Evolutionary conservation across 2,329 filamentous ascomycete genomes (phyloP), one percentile per base, ranked within the genome.

Genomic region (Trichoderma cornu-damae): DNA sequence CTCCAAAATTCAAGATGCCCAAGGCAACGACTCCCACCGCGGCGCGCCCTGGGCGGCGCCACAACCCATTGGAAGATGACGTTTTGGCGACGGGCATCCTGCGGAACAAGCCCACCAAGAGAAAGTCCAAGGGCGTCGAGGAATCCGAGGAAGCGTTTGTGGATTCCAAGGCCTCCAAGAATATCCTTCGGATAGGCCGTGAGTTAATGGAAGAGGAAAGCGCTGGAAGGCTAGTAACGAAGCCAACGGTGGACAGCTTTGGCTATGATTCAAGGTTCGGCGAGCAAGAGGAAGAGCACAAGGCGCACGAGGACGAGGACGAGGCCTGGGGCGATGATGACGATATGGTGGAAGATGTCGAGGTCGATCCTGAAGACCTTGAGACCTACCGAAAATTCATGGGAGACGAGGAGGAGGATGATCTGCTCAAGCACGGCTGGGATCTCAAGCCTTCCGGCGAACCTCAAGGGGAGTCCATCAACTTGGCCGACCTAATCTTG

Each of bases 311-410:
- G n/a, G n/a, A 78, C 14, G 82, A 85, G 11, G 81, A 84, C 49
- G 76, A 88, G 57, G 86, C 85, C 20, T 93, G 89, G 83, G 88
- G 88, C 24, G 88, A 90, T 46, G 89, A 93, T 32, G 89, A 91
- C 34, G 87, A 88, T 47, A 81, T 80, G 12, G 82, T 83, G 3
- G 83, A 89, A 63, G 83, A 88, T 62, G 76, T 89, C 63, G 93
- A 96, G 70, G 81, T 97, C 40, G 90, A 96, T 62, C 91, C 93
- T 2, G 85, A 88, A 60, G 94, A 99, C 63, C 79, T 96, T 61
- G 90, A 92, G 50, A 88, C 87, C 56, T 99, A 96, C 77, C 89
- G 93, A 72, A 91, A 88, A 67, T 97, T 96, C 70, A 82, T 96
- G 65, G 89, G 85, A 6, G 80, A 79, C 26, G 79, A 88, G 64